Base-by-base conservation (phyloP, 2,329 filamentous ascomycete genomes). In the Bisporella sp. region DNA sequence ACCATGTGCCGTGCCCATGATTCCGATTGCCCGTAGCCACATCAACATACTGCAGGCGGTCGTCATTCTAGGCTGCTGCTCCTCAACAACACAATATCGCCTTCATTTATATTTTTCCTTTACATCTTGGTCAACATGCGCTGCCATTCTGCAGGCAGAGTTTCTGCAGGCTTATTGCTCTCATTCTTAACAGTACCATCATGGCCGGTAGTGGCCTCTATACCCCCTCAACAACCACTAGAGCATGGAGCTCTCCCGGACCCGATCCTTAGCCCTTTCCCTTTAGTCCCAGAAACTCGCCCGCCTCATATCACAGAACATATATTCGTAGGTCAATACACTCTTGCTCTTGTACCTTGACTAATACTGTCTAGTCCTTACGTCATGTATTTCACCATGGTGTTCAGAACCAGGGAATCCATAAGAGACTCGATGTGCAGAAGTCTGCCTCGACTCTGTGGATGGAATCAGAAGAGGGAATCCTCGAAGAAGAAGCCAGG, bases 331-430 rank as follows among this genome's bases (percentile, higher is more conserved):
- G 57, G 69, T 21, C 21, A 21, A 21, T 21, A 21, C 21, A 21
- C 21, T 21, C 21, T 21, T 21, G 21, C 21, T 21, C 21, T 21
- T 21, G 21, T 21, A 21, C 21, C 21, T 21, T 21, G 21, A 21
- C 21, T 21, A 21, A 21, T 32, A 50, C 35, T 40, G 41, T n/a
- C 44, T 66, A 77, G 72, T 82, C 77, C 5, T 79, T 99, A 50
- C 84, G 89, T 61, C 92, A 99, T 69, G 84, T 97, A 62, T 93
- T 89, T 70, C 91, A 96, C 66, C 91, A 96, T 70, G 92, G 92
- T 52, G 87, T 89, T 67, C 73, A 78, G 59, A 81, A 95, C 59
- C 91, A 91, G 3, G 69, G 76, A 5, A 78, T 96, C 12, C 89
- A 96, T 67, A 78, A 85, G 52, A 84, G 81, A 59, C 75, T 85